Base-by-base conservation (phyloP, 1,284 basidiomycete species). In the Tremellales sp. region DNA sequence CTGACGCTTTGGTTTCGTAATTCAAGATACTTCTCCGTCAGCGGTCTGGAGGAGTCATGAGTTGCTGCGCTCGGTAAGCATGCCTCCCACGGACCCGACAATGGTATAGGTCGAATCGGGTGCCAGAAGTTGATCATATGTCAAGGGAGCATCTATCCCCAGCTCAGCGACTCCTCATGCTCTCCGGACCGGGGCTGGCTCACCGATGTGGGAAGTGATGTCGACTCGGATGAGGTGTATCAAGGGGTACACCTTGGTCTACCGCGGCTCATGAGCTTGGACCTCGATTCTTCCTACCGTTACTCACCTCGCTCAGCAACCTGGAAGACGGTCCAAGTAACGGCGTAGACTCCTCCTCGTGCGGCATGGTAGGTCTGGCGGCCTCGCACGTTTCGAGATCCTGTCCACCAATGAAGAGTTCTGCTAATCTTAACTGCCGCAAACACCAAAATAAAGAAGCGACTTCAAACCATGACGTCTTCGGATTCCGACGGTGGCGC, bases 81-180 rank as follows among this genome's bases (percentile, higher is more conserved):
- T 6, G 14, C 10, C 18, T 28, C 4, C 22, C 13, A 50, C 65
- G 29, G 24, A 72, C 72, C 71, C 54, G 22, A 92, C 78, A 49
- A 94, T 82, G 0, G 87, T 86, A 68, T 93, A 93, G 0, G 85
- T 89, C 34, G 90, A 78, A 67, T 94, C 90, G 0, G 90, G 86
- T 1, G 83, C 82, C 1, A 78, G 79, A 39, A 92, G 76, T 81
- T 91, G 72, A 58, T 87, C 85, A 58, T 83, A 82, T 1, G 79
- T 79, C 48, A 89, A 75, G 10, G 87, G 85, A 0, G 85, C 85
- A 69, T 89, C 87, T 85, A 54, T 5, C 19, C 10, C 43, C 22
- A 45, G 29, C 16, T 22, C 36, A 33, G 33, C 28, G 45, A 19
- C 40, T 29, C 18, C 29, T 16, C n/a, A 22, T 14, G 19, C 33